phyloP scores from a whole-genome alignment of 345 rosid genomes.

The Clausena lansium region DNA sequence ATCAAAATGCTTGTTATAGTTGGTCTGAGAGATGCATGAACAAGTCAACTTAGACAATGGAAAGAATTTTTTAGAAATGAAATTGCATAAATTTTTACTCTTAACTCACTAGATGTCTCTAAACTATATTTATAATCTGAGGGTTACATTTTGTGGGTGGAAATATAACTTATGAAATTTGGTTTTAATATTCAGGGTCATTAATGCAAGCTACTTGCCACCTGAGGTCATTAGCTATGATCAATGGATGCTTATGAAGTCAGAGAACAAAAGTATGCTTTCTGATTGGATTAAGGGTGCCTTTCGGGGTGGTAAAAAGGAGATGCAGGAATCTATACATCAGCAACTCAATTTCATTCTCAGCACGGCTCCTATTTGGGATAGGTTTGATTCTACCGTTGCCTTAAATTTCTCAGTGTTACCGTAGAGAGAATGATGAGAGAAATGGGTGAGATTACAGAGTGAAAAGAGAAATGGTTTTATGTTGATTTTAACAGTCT shows the following conservation, averaged over 20 bases:
- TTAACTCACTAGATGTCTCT: background rate
- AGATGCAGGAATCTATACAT: constrained; percentile 73
- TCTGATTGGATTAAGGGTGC: constrained; percentile 87
- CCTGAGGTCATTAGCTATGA: constrained; percentile 73
- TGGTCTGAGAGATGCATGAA: background rate
- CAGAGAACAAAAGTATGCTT: constrained; percentile 46
- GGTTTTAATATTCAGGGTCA: constrained; percentile 40
- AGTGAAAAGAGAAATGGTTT: too few species aligned
- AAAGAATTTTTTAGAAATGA: background rate
- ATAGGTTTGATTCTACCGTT: constrained; percentile 53
- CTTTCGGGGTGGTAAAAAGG: constrained; percentile 69
- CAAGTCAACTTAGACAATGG: background rate
- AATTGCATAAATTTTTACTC: background rate
- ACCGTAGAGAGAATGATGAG: too few species aligned
- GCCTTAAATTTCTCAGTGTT: background rate
- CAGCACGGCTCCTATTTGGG: constrained; percentile 91
- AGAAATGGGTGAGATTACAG: too few species aligned
- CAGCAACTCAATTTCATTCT: constrained; percentile 72
- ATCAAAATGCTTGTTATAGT: background rate
- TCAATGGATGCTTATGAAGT: constrained; percentile 69
- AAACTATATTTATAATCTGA: background rate
- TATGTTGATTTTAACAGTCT: background rate
- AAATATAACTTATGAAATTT: background rate
- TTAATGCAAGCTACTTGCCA: constrained; percentile 52
- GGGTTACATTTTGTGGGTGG: background rate